Conservation (phyloP, 1,284 basidiomycete species). For the Termitomyces sp. region DNA sequence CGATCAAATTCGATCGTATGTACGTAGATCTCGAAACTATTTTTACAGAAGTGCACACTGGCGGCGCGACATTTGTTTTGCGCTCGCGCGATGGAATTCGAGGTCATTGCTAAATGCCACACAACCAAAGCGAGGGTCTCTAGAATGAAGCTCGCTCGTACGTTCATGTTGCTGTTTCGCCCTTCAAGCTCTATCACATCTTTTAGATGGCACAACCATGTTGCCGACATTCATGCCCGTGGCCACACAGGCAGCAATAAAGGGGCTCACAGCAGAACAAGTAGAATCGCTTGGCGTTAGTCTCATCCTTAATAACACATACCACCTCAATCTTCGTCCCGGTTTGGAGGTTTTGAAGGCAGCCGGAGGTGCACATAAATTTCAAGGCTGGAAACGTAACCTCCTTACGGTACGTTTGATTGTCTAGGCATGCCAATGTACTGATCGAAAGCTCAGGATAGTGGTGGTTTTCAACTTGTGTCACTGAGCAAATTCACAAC, state of each 20-base stretch:
- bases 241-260: conserved; percentile 83
- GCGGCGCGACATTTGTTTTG: conserved; percentile 14
- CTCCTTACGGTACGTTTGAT: conserved; percentile 61
- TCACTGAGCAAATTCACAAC: conserved; percentile 78
- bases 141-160: conserved; percentile 67
- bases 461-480: conserved; percentile 83
- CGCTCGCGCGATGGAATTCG: conserved; percentile 61
- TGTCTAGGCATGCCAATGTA: neutral
- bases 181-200: conserved; percentile 6
- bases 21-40: neutral
- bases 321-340: conserved; percentile 77
- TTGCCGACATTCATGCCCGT: conserved; percentile 89
- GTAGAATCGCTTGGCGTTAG: conserved; percentile 75
- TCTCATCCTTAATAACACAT: conserved; percentile 81
- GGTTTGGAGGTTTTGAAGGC: conserved; percentile 66
- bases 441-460: conserved; percentile 47
- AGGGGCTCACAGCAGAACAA: conserved; percentile 80
- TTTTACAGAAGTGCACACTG: conserved; percentile 10
- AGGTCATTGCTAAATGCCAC: conserved; percentile 70
- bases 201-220: conserved; percentile 69
- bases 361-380: conserved; percentile 76
- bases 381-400: conserved; percentile 81
- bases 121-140: conserved; percentile 77
- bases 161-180: conserved; percentile 19
- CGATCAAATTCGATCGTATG: conserved; percentile 5